phyloP scores from a whole-genome alignment of 169 alveolate species.

The Plasmodium berghei region DNA sequence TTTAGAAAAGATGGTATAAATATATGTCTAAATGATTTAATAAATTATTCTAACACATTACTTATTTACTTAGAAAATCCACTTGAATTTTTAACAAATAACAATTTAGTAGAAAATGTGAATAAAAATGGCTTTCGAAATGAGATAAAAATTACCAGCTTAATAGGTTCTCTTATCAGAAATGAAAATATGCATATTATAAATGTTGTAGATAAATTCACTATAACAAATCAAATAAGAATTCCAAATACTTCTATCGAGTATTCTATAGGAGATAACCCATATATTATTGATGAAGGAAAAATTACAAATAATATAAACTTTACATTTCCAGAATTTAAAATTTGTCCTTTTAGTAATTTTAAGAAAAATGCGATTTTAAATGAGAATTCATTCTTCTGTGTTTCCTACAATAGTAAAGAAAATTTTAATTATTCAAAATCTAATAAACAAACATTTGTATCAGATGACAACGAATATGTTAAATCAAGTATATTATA shows the following conservation, averaged over 20 bases:
- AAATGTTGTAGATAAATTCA: constrained; percentile 62
- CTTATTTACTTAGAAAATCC: constrained; percentile 49
- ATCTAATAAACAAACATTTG: constrained; percentile 28
- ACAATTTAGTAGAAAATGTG: constrained; percentile 52
- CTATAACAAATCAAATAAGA: constrained; percentile 17
- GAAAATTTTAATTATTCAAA: constrained; percentile 70
- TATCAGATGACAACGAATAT: constrained; percentile 40
- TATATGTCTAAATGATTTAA: constrained; percentile 31
- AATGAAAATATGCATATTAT: constrained; percentile 53
- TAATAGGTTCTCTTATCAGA: constrained; percentile 60
- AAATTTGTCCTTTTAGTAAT: constrained; percentile 36
- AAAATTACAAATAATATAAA: constrained; percentile 47
- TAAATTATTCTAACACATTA: constrained; percentile 52
- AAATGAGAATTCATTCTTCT: constrained; percentile 42
- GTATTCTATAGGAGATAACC: constrained; percentile 64
- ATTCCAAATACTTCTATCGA: constrained; percentile 59
- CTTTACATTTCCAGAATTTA: constrained; percentile 62
- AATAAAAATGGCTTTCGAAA: constrained; percentile 68
- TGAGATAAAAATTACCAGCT: constrained; percentile 74
- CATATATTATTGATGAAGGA: constrained; percentile 50
- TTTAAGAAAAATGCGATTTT: constrained; percentile 20
- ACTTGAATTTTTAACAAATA: constrained; percentile 32
- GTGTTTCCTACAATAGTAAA: constrained; percentile 45
- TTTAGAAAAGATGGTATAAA: constrained; percentile 22
- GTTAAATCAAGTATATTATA: constrained; percentile 25